Base-by-base conservation (phyloP, 2,329 filamentous ascomycete genomes). In the Penicillium crustosum region DNA sequence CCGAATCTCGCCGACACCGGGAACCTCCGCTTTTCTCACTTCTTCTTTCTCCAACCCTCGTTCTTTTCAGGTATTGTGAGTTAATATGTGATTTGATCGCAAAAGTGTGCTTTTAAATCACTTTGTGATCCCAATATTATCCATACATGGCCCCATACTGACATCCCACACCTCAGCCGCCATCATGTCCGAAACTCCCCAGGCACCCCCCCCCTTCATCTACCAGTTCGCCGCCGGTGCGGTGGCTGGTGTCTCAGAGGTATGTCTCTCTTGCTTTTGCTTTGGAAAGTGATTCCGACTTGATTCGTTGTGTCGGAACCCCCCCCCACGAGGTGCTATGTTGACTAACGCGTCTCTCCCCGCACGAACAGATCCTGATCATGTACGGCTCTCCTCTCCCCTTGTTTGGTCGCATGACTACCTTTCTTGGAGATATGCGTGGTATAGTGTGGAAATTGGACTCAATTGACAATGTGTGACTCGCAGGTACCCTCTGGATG, bases 161-260 rank as follows among this genome's bases (percentile, higher is more conserved):
- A 57, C 55, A 50, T 42, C 19, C 44, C n/a, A 31, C 38, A 57
- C 45, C 54, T 53, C 41, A 52, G 52, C 51, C 53, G 19, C 39
- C 79, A 82, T 70, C 69, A 89, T 89, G 87, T 82, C 86, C 64
- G 73, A 64, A 60, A 66, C 81, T 64, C 78, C 84, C 52, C 76
- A 87, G 66, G 89, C 91, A 80, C 91, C 93, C 58, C 86, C 97
- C 68, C 91, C 91, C 59, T 97, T 97, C 79, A 78, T 86, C 68
- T 97, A 97, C 86, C 93, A 96, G 81, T 96, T 97, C 82, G 89
- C 88, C 76, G 93, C 93, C 73, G 93, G 93, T 81, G 94, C 94
- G 75, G 90, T 99, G 74, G 94, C 94, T 73, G 94, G 94, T 83
- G 93, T 99, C 66, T 97, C 93, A 70, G 94, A 99, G 86, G 92